Base-by-base conservation (phyloP, 2,329 filamentous ascomycete genomes). In the Claviceps capensis region DNA sequence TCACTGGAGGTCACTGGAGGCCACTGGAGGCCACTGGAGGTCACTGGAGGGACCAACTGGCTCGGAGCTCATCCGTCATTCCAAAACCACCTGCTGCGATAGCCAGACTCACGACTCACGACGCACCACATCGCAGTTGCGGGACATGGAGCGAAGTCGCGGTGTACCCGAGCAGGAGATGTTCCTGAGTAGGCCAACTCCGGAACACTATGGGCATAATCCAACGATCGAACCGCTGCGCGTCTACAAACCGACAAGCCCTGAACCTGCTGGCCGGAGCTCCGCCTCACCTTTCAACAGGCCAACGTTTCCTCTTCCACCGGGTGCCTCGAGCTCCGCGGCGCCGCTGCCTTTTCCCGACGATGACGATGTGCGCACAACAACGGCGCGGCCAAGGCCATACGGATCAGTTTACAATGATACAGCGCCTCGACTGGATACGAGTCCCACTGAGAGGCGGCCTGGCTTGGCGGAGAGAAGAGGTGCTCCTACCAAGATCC, bases 171-270 rank as follows among this genome's bases (percentile, higher is more conserved):
- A 88, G 34, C 84, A 89, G 68, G 88, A 91, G 75, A 84, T 94
- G 72, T 91, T 94, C 71, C 78, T 94, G 68, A 78, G 68, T 64
- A 76, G 73, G 49, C 76, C 75, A n/a, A 64, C 70, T 52, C 71
- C 71, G 8, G 67, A 70, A 11, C 73, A 77, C 47, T 72, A 72
- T 55, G 69, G 69, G 48, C 82, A 88, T 61, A 88, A 86, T 61
- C 86, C 88, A 53, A 87, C 86, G 17, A 79, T 95, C 59, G 86
- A 86, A 61, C 89, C 89, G 54, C 69, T 95, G 68, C 81, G 88
- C 62, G 94, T 95, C 65, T 84, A 83, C 72, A 94, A 94, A 68
- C 81, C 83, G 52, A 79, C 82, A 60, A 85, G 82, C 53, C 78
- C 83, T 36, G 75, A 75, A 50, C 80, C 80, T 51, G 64, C 67